Evolutionary conservation across 257 asterid genomes (phyloP).

Genomic region (Solanum chilense): DNA sequence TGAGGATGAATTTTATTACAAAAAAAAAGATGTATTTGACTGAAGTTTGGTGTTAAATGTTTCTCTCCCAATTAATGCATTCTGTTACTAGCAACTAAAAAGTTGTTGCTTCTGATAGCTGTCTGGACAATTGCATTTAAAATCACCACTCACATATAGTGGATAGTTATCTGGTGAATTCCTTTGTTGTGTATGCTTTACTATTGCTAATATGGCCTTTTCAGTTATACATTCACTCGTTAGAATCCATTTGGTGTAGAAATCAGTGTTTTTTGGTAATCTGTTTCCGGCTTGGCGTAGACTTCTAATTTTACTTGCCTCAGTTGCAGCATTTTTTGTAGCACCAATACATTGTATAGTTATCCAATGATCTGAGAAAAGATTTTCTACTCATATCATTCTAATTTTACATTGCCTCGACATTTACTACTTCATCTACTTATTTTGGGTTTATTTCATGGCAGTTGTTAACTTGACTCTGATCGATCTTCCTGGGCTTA

Average conservation of each 20-base stretch:
- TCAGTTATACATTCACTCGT: neutral
- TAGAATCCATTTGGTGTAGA: neutral
- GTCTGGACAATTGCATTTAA: neutral
- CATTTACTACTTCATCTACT: neutral
- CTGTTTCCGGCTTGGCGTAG: neutral
- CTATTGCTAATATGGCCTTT: neutral
- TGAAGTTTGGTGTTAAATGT: neutral
- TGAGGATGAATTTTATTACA: neutral
- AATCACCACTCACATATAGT: neutral
- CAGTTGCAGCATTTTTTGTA: neutral
- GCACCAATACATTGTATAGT: neutral
- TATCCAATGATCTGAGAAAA: neutral
- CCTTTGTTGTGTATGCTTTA: neutral
- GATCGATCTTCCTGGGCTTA: slow-evolving; percentile 97
- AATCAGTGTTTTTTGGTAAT: neutral
- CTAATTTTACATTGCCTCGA: neutral
- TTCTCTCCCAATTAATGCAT: neutral
- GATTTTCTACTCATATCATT: neutral
- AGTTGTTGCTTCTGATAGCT: neutral
- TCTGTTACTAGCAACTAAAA: neutral
- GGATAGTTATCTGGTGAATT: neutral
- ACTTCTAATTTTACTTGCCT: neutral
- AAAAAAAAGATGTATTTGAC: neutral
- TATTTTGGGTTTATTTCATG: slow-evolving; percentile 1
- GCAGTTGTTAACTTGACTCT: slow-evolving; percentile 93